A percentile compares a stretch with the other conserved stretches of the same genome.
phyloP scores from a whole-genome alignment of 1,284 basidiomycete genomes.

The Leucoagaricus sp. region DNA sequence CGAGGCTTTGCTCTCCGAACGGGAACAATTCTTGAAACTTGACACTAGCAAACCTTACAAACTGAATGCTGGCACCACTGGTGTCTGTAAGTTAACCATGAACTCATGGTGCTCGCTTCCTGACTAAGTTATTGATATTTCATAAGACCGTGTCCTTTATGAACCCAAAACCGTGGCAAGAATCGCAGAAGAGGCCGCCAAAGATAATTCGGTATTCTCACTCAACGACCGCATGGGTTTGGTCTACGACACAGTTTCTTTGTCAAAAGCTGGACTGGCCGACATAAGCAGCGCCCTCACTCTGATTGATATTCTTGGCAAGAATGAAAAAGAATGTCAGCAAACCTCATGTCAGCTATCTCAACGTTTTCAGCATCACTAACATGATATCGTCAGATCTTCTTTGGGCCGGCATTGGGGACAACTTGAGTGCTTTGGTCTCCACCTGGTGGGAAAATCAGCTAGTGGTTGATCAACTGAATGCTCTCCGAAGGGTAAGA shows the following conservation, averaged over 20 bases:
- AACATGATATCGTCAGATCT: constrained; percentile 48
- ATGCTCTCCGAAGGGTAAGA: constrained; percentile 65
- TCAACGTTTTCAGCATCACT: neutral
- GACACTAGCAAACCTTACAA: constrained; percentile 79
- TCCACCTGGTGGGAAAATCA: constrained; percentile 88
- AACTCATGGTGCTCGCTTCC: too few relatives aligned
- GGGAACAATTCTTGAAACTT: constrained; percentile 70
- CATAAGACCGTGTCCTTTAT: constrained; percentile 86
- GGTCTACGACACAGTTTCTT: constrained; percentile 78
- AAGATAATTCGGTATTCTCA: constrained; percentile 65
- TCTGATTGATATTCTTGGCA: constrained; percentile 63
- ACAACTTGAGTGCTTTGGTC: constrained; percentile 57
- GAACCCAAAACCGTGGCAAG: constrained; percentile 77
- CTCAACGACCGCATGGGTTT: constrained; percentile 88
- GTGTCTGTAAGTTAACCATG: constrained; percentile 72
- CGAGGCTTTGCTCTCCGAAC: constrained; percentile 66
- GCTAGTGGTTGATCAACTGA: constrained; percentile 58
- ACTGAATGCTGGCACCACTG: constrained; percentile 87
- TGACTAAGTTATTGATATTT: neutral
- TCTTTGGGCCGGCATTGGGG: constrained; percentile 71
- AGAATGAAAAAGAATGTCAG: constrained; percentile 76
- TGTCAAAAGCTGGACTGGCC: constrained; percentile 80
- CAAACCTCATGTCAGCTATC: constrained; percentile 16
- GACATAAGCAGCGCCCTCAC: constrained; percentile 78
- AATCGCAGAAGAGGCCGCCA: constrained; percentile 81